phyloP scores from a whole-genome alignment of 2,329 filamentous ascomycete species.

The Botrytis byssoidea region DNA sequence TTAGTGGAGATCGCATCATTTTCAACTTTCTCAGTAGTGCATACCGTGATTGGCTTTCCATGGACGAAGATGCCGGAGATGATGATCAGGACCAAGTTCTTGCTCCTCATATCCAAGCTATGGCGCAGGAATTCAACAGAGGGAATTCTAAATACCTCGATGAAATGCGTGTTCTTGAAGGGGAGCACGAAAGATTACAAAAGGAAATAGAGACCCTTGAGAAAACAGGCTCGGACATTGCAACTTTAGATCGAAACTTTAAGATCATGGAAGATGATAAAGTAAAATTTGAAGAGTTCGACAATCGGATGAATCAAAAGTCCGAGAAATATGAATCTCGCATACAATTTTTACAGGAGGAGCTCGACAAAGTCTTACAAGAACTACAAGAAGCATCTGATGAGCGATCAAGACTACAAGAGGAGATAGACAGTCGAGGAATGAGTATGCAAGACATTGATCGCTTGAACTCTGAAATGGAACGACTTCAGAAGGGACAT shows the following conservation, averaged over 20 bases:
- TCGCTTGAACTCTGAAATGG: conserved; percentile 94
- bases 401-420: conserved; percentile 76
- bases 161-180: conserved; percentile 82
- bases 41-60: conserved; percentile 90
- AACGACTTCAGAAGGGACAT: conserved; percentile 85
- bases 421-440: conserved; percentile 85
- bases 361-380: conserved; percentile 73
- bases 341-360: conserved; percentile 78
- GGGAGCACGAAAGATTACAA: conserved; percentile 74
- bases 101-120: conserved; percentile 78
- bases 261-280: conserved; percentile 93
- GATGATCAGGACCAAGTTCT: conserved; percentile 79
- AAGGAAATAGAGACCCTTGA: conserved; percentile 89
- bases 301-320: conserved; percentile 76
- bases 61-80: conserved; percentile 84
- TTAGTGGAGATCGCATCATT: conserved; percentile 86
- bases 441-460: conserved; percentile 98
- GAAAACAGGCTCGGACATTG: conserved; percentile 79
- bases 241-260: conserved; percentile 82
- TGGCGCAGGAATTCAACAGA: conserved; percentile 83
- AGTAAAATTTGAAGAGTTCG: conserved; percentile 94
- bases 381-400: conserved; percentile 80
- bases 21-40: conserved; percentile 88
- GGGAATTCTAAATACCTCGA: conserved; percentile 82
- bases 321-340: conserved; percentile 85